Conservation (phyloP, 225 moss, liverwort and hornwort genomes). For the Pseudisothecium myosuroides region DNA sequence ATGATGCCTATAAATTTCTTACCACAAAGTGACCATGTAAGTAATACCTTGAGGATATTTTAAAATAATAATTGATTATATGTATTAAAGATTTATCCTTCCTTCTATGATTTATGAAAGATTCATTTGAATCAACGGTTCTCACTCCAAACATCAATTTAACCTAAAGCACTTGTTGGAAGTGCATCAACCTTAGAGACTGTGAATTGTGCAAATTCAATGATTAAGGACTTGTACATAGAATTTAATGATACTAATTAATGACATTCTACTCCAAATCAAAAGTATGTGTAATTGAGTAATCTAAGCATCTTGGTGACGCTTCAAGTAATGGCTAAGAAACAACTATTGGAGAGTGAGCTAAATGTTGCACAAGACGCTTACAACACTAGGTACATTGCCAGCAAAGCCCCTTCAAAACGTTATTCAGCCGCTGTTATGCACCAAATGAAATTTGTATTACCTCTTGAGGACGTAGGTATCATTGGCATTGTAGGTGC, state of each 20-base stretch:
- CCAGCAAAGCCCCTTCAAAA: slow-evolving; percentile 12
- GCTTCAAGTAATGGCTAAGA: slow-evolving; percentile 9
- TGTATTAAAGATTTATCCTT: background rate
- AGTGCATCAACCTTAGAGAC: background rate
- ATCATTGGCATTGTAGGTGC: background rate
- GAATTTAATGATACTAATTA: background rate
- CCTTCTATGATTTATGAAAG: background rate
- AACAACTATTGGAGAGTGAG: slow-evolving; percentile 12
- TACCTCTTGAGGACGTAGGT: background rate
- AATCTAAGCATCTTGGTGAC: background rate
- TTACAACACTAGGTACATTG: slow-evolving; percentile 2
- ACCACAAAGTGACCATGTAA: too few relatives aligned
- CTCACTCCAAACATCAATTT: background rate
- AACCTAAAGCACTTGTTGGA: background rate
- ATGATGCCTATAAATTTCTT: too few relatives aligned
- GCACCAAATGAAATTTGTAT: background rate
- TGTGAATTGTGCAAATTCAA: background rate
- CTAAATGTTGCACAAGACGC: slow-evolving; percentile 20
- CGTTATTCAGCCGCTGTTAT: background rate
- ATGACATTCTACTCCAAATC: background rate
- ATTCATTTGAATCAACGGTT: background rate
- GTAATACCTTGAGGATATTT: too few relatives aligned
- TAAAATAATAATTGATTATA: background rate
- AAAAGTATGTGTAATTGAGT: background rate
- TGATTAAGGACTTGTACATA: background rate